phyloP scores from a whole-genome alignment of 371 early-diverging fungal genomes.

The Lichtheimia ramosa region DNA sequence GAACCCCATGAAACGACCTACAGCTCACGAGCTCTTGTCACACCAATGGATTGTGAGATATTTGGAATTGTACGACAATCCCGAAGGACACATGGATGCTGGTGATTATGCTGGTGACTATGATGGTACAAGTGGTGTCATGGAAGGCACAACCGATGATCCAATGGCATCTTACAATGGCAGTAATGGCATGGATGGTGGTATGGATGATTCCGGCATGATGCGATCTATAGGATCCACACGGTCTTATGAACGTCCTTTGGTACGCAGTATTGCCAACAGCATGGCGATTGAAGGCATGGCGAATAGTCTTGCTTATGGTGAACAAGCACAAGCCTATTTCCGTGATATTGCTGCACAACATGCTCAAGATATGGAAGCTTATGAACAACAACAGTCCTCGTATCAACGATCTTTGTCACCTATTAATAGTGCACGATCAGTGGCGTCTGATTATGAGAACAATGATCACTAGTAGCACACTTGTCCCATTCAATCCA shows the following conservation, averaged over 20 bases:
- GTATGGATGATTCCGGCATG: constrained; percentile 1
- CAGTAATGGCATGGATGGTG: neutral
- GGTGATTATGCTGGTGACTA: neutral
- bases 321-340: constrained; percentile 42
- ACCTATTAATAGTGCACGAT: neutral
- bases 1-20: constrained; percentile 72
- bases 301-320: constrained; percentile 27
- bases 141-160: neutral
- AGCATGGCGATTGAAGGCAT: constrained; percentile 39
- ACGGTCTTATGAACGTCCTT: constrained; percentile 29
- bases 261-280: constrained; percentile 38
- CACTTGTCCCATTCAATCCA: no score
- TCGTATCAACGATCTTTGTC: neutral
- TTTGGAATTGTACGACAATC: constrained; percentile 30
- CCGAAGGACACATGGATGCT: constrained; percentile 11
- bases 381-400: neutral
- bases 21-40: constrained; percentile 71
- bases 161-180: neutral
- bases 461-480: no score
- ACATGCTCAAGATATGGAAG: constrained; percentile 21
- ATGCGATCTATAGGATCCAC: constrained; percentile 23
- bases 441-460: no score
- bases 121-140: neutral
- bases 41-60: constrained; percentile 73
- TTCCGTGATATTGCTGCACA: constrained; percentile 41